Evolutionary conservation across 1,139 yeast species (phyloP).

Genomic region (Magnusiomyces sp.): DNA sequence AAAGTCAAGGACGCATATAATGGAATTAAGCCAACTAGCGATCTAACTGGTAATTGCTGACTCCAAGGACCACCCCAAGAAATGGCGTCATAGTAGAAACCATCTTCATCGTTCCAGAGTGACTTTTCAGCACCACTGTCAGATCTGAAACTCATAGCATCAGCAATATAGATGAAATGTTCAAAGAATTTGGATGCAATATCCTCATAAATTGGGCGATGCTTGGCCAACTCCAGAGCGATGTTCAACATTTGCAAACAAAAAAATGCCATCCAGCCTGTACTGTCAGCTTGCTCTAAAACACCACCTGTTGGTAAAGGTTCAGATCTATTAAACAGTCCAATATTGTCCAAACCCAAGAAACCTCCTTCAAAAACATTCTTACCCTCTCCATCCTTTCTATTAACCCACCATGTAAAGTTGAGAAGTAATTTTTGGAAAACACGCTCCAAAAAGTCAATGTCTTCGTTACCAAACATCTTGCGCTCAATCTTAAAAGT

Average conservation of each 20-base stretch:
- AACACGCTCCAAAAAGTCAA: constrained; percentile 79
- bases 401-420: constrained; percentile 98
- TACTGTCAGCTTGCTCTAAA: constrained; percentile 91
- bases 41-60: constrained; percentile 75
- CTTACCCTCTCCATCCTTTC: constrained; percentile 82
- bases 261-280: constrained; percentile 98
- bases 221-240: constrained; percentile 82
- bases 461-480: constrained; percentile 73
- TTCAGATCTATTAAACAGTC: constrained; percentile 88
- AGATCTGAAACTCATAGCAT: constrained; percentile 78
- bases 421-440: constrained; percentile 85
- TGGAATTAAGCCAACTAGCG: constrained; percentile 89
- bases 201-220: constrained; percentile 83
- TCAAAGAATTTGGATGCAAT: constrained; percentile 94
- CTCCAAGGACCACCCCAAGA: constrained; percentile 70
- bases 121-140: constrained; percentile 48
- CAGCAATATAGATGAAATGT: constrained; percentile 86
- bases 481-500: constrained; percentile 85
- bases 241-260: constrained; percentile 88
- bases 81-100: constrained; percentile 88
- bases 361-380: constrained; percentile 95
- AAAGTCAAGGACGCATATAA: constrained; percentile 83
- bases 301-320: constrained; percentile 91
- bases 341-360: constrained; percentile 88
- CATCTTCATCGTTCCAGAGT: constrained; percentile 85